These are phyloP conservation scores for Sporisorium scitamineum DNA, from an alignment of 1,284 basidiomycete genomes.

Conservation along the genomic window DNA sequence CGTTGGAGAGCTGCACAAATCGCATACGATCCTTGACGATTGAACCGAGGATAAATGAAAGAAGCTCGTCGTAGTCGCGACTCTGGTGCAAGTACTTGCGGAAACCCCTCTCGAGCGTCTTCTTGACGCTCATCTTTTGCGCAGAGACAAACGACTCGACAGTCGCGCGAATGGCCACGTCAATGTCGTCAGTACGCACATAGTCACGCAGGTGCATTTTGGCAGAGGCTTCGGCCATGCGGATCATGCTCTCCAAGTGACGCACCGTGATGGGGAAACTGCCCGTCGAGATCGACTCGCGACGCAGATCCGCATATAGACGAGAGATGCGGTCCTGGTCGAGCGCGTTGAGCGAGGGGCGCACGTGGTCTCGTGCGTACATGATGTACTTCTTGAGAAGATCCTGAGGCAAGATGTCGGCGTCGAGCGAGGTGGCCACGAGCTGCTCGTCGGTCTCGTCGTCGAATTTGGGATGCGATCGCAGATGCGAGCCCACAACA, in stretches of 20 bases:
- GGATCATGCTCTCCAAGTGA: slow-evolving; percentile 98
- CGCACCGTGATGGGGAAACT: slow-evolving; percentile 98
- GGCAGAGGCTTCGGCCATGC: slow-evolving; percentile 97
- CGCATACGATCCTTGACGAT: slow-evolving; percentile 94
- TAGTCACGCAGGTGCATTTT: slow-evolving; percentile 98
- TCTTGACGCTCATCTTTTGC: slow-evolving; percentile 98
- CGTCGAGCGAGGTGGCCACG: slow-evolving; percentile 85
- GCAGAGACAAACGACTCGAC: slow-evolving; percentile 94
- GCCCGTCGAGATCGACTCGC: slow-evolving; percentile 94
- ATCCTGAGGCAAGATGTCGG: slow-evolving; percentile 96
- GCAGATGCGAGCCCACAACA: slow-evolving; percentile 93
- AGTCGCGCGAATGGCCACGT: slow-evolving; percentile 94
- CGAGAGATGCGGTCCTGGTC: slow-evolving; percentile 94
- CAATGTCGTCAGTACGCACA: slow-evolving; percentile 94
- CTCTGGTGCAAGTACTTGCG: slow-evolving; percentile 96
- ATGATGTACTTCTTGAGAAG: slow-evolving; percentile 98
- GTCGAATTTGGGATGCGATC: slow-evolving; percentile 94
- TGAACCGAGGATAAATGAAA: slow-evolving; percentile 92
- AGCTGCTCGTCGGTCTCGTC: slow-evolving; percentile 85
- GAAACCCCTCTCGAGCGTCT: slow-evolving; percentile 90
- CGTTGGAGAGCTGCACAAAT: slow-evolving; percentile 72
- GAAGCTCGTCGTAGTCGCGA: slow-evolving; percentile 90
- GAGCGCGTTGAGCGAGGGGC: slow-evolving; percentile 90
- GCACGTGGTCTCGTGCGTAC: slow-evolving; percentile 93
- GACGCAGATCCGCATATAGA: slow-evolving; percentile 95